These are phyloP conservation scores for Backusella liffmaniae DNA, from an alignment of 192 early-diverging fungal genomes.

Conservation along the genomic window DNA sequence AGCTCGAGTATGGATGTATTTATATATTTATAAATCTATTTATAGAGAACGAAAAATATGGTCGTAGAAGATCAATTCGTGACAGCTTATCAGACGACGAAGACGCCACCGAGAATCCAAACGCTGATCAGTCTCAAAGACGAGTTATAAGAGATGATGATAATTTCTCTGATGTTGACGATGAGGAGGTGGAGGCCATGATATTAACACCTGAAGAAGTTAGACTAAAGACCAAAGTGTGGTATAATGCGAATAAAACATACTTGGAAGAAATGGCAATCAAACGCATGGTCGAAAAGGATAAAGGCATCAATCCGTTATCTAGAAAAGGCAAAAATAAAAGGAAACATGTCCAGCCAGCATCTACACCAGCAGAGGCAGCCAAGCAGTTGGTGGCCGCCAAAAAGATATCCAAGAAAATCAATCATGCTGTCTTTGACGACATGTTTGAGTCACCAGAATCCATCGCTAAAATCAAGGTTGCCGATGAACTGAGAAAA, in stretches of 20 bases:
- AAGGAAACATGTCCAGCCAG: slow-evolving; percentile 26
- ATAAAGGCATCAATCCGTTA: slow-evolving; percentile 21
- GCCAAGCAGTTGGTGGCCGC: slow-evolving; percentile 68
- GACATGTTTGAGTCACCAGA: slow-evolving; percentile 53
- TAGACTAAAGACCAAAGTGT: slow-evolving; percentile 74
- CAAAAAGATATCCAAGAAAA: slow-evolving; percentile 85
- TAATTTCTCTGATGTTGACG: slow-evolving; percentile 61
- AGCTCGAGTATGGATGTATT: neutral
- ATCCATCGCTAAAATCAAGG: slow-evolving; percentile 29
- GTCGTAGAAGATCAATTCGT: neutral
- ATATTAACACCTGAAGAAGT: slow-evolving; percentile 78
- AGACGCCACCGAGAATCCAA: neutral
- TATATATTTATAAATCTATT: neutral
- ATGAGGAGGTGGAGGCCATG: slow-evolving; percentile 69
- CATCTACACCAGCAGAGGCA: slow-evolving; percentile 74
- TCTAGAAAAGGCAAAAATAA: slow-evolving; percentile 42
- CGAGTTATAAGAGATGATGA: slow-evolving; percentile 9
- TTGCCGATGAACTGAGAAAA: slow-evolving; percentile 33
- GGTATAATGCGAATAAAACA: slow-evolving; percentile 87
- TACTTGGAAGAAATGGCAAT: slow-evolving; percentile 61
- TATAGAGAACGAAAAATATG: slow-evolving; percentile 24
- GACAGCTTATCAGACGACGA: slow-evolving; percentile 5
- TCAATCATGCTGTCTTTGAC: slow-evolving; percentile 83
- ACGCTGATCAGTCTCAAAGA: slow-evolving; percentile 24
- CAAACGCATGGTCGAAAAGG: slow-evolving; percentile 74